Evolutionary conservation across 2,329 filamentous ascomycete genomes (phyloP), one percentile per base, ranked within the genome.

Genomic region (Epichloe hybrida): DNA sequence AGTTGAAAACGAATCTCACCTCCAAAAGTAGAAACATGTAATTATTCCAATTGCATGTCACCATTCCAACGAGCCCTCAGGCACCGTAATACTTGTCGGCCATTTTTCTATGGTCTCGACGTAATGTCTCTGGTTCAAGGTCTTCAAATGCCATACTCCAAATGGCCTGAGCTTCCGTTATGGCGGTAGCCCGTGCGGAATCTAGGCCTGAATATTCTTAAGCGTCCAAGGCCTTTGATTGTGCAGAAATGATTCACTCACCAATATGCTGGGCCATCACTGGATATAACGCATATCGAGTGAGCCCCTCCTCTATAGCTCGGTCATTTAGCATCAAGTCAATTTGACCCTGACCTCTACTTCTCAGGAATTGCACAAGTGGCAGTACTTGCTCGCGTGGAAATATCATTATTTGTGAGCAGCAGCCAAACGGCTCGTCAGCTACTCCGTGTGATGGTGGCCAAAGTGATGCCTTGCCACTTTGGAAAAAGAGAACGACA

Each of bases 101-200:
- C 46, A 47, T 39, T 27, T 3, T 38, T 27, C 35, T n/a, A 39
- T 47, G 46, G 13, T 21, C 21, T 13, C 21, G 34, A 37, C 36
- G n/a, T n/a, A 47, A 23, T 37, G 3, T 15, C 2, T 15, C 21
- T 11, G 46, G 35, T 20, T 47, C 35, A 21, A 47, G 36, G 17
- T 47, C 35, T 6, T 47, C 46, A 27, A 38, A 47, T 35, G 46
- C 46, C 46, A 47, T 47, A 21, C 46, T 47, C 46, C 46, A 40
- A 31, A 47, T 39, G 4, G 45, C 45, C 35, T 47, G 45, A 9
- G 45, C 45, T 40, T 47, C 45, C 20, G 3, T 27, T 2, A 13
- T 27, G 15, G 11, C 13, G 8, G 45, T 47, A 8, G 9, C 13
- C 21, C 45, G n/a, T 15, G 45, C 45, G 9, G 45, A 47, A 47